These are phyloP conservation scores for Curvularia hawaiiensis DNA, from an alignment of 2,329 filamentous ascomycete genomes.

Conservation along the genomic window DNA sequence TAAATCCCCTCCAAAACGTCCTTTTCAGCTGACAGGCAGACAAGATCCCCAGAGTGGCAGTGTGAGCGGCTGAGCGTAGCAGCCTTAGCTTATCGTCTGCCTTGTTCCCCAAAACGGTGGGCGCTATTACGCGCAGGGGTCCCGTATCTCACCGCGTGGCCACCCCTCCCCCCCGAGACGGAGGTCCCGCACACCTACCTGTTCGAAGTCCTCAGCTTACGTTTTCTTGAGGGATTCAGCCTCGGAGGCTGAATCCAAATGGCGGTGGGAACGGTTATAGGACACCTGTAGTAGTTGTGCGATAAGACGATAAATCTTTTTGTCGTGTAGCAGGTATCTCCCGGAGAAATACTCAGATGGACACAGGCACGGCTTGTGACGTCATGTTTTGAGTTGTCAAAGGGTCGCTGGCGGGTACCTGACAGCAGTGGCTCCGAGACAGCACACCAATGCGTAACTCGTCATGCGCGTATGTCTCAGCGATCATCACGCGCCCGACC, in stretches of 20 bases:
- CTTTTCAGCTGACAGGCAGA: slow-evolving; percentile 1
- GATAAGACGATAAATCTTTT: neutral
- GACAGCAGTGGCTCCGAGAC: neutral
- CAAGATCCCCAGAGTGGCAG: neutral
- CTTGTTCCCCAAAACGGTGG: neutral
- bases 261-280: neutral
- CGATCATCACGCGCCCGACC: neutral
- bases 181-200: neutral
- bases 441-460: neutral
- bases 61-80: neutral
- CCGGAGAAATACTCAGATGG: neutral
- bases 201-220: neutral
- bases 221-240: neutral
- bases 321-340: neutral
- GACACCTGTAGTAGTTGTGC: neutral
- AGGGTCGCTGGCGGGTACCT: neutral
- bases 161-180: neutral
- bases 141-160: neutral
- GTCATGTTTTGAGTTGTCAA: neutral
- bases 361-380: neutral
- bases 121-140: neutral
- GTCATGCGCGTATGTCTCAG: neutral
- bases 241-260: neutral
- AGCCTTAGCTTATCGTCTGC: neutral
- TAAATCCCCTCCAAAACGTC: neutral